Evolutionary conservation across 257 asterid species (phyloP), one percentile per base, ranked within the genome.

Genomic region (Solanum sparsipilum): DNA sequence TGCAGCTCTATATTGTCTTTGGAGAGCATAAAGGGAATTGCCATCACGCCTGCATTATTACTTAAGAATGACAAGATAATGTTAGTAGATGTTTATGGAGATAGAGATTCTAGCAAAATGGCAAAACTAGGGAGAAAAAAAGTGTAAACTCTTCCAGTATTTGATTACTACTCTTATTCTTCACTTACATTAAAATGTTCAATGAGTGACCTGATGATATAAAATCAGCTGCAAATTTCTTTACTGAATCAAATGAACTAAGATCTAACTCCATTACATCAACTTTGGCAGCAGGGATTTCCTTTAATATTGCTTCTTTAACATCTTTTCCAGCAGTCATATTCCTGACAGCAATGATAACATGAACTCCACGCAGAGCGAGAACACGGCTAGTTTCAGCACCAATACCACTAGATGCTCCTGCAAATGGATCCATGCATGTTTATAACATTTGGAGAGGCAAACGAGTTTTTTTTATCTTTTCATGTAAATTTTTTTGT

Each of bases 321-420:
- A 91, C 94, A 90, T 93, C 58, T 27, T 92, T 83, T 13, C 97
- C 98, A 1, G 95, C 91, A 85, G 87, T 86, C 91, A 91, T 71
- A 71, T 95, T 94, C 85, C 98, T 91, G 18, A 93, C 93, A 10
- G 92, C 98, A 98, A 96, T 94, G 67, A 94, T 90, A 7, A 95
- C 98, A 88, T 90, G 88, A 27, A 91, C 96, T 4, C 99, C 99
- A 0, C 96, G 98, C 88, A 93, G 84, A 1, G 98, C 98, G 63
- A 95, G 98, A 89, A 93, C 96, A 48, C 98, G 98, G 5, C 96
- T 88, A 3, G 98, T 95, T 89, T 96, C 99, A 27, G 94, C 70
- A 36, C 99, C 98, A 36, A 96, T 95, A 36, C 99, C 98, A 82
- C 98, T 94, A 4, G 98, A 93, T 23, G 98, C 97, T 92, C 99